Conservation (phyloP, 2,329 filamentous ascomycete species). For the Periconia macrospinosa region DNA sequence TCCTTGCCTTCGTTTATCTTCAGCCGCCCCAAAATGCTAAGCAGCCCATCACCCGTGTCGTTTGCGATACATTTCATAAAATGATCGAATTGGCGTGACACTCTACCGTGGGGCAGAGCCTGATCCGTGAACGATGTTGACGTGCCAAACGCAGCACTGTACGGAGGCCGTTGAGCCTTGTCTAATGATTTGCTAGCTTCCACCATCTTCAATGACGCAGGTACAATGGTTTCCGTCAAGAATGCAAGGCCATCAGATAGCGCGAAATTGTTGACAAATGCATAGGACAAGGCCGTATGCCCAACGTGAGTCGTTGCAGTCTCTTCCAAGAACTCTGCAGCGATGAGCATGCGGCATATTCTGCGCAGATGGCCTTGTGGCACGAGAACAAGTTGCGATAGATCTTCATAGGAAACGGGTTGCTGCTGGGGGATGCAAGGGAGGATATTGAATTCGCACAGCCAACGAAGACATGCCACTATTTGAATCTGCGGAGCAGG, state of each 20-base stretch:
- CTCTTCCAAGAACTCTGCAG: constrained; percentile 6
- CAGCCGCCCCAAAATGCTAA: no score
- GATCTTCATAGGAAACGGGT: no score
- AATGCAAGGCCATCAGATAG: constrained; percentile 5
- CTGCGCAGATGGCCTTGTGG: constrained; percentile 3
- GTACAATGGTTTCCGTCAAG: constrained; percentile 6
- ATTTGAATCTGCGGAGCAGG: no score
- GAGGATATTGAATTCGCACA: no score
- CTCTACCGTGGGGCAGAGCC: no score
- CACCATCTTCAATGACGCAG: constrained; percentile 5
- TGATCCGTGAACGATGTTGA: no score
- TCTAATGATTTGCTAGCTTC: constrained; percentile 6
- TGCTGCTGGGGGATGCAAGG: no score
- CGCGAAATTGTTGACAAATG: constrained; percentile 6
- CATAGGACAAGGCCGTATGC: constrained; percentile 6
- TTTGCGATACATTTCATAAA: no score
- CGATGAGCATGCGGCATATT: constrained; percentile 6
- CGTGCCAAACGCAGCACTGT: background rate
- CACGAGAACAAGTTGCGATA: background rate
- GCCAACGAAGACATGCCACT: no score
- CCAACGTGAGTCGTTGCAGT: constrained; percentile 3
- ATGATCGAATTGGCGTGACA: no score
- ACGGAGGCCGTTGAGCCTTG: constrained; percentile 1
- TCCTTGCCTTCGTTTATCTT: no score
- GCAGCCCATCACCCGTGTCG: no score